Evolutionary conservation across 2,329 filamentous ascomycete genomes (phyloP), one percentile per base, ranked within the genome.

Genomic region (Phialocephala sp.): DNA sequence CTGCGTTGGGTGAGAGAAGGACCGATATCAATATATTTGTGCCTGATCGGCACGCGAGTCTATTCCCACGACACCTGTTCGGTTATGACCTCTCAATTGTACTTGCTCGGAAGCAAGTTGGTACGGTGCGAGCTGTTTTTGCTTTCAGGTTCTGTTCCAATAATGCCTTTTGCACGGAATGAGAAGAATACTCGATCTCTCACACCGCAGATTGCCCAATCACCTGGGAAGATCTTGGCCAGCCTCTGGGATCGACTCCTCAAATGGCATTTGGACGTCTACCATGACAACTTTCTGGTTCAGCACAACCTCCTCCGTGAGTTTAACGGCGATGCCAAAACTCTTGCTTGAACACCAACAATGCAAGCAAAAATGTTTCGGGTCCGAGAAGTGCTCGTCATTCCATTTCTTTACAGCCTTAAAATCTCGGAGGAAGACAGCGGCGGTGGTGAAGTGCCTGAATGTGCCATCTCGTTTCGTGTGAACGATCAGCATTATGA

Each of bases 31-130:
- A 43, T 6, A 14, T 32, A 39, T 54, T 54, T 15, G 59, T 54
- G 32, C 59, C 59, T 60, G 59, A 60, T 60, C 59, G 45, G 6
- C 59, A 54, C 41, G 56, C 37, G 32, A 32, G 14, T 32, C 50
- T 35, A 54, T 27, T 35, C 6, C n/a, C 24, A 32, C 24, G 24
- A 35, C 45, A 24, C 12, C n/a, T 50, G 6, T 50, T 50, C 45
- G 41, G 41, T 50, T 50, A 11, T 22, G 45, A 50, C 27, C 27
- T 32, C 3, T 32, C 27, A 32, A 32, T 3, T 6, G 6, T 32
- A 32, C 6, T 32, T 32, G 27, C 27, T 32, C 27, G 27, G 6
- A 3, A 32, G 27, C 27, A 32, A 32, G 27, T 32, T 32, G 27
- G 27, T 3, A 32, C 27, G 27, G 6, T 32, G 27, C 27, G 3